These are phyloP conservation scores for Spatholobus suberectus DNA, from an alignment of 306 rosid species.

Conservation along the genomic window DNA sequence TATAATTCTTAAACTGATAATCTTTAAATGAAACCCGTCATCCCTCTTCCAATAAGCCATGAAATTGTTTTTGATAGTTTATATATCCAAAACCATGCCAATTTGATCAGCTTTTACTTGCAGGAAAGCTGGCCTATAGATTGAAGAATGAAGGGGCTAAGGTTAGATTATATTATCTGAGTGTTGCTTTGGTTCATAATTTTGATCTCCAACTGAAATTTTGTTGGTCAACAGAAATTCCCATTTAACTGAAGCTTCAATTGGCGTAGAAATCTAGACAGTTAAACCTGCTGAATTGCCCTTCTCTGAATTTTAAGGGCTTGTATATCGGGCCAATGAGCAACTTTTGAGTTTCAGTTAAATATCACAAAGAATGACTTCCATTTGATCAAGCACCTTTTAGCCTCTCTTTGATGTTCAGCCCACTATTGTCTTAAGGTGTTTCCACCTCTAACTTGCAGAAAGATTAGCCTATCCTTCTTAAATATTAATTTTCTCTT, in stretches of 20 bases:
- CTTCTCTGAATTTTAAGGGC: slow-evolving; percentile 27
- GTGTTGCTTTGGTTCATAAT: slow-evolving; percentile 30
- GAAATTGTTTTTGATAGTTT: not conserved
- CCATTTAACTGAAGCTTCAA: not conserved
- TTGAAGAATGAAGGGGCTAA: slow-evolving; percentile 91
- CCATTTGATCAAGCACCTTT: slow-evolving; percentile 1
- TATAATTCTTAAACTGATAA: slow-evolving; percentile 27
- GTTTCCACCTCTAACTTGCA: not conserved
- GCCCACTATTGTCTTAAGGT: not conserved
- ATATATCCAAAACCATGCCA: slow-evolving; percentile 34
- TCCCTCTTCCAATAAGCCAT: not conserved
- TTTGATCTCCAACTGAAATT: slow-evolving; percentile 8
- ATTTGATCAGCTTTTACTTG: slow-evolving; percentile 50
- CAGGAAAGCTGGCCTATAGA: slow-evolving; percentile 96
- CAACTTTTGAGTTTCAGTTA: not conserved
- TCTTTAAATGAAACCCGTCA: slow-evolving; percentile 17
- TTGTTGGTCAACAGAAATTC: not conserved
- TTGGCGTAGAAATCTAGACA: slow-evolving; percentile 30
- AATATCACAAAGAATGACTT: not conserved
- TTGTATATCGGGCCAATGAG: slow-evolving; percentile 2
- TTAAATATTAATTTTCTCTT: not conserved
- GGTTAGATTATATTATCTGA: slow-evolving; percentile 57
- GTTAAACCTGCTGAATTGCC: slow-evolving; percentile 26
- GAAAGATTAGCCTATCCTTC: not conserved
- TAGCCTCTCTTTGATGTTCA: slow-evolving; percentile 5